A percentile compares a stretch with the other conserved stretches of the same genome.
Conservation (phyloP, 2,329 filamentous ascomycete species). For the Cladosporium phlei region DNA sequence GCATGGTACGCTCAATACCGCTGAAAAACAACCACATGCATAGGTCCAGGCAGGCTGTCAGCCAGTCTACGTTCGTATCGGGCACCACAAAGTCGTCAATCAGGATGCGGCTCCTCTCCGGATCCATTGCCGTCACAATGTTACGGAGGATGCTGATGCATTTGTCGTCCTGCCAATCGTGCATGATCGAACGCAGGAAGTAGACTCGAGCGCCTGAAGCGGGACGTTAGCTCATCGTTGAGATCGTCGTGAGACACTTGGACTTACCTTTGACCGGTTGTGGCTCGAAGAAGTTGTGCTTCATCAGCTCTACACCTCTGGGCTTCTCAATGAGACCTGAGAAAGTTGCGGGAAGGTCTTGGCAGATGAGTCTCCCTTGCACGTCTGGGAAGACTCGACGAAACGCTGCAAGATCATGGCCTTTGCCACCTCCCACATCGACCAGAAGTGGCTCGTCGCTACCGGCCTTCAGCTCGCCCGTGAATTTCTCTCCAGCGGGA, state of each 20-base stretch:
- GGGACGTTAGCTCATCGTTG: no score
- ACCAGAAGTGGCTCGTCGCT: no score
- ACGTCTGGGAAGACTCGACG: conserved; percentile 12
- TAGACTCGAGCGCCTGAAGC: conserved; percentile 24
- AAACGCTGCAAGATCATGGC: conserved; percentile 10
- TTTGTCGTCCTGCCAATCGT: conserved; percentile 19
- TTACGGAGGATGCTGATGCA: conserved; percentile 14
- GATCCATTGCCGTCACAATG: conserved; percentile 18
- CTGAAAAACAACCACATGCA: conserved; percentile 12
- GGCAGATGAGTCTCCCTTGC: conserved; percentile 16
- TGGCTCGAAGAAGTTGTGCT: conserved; percentile 19
- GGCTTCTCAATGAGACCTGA: background rate
- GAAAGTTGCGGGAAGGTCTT: conserved; percentile 17
- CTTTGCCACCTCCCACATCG: conserved; percentile 17
- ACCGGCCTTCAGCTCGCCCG: no score
- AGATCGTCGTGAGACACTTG: no score
- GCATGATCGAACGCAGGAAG: conserved; percentile 17
- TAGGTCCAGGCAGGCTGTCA: conserved; percentile 17
- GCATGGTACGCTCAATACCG: conserved; percentile 14
- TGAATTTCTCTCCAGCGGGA: no score
- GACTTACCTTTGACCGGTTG: conserved; percentile 17
- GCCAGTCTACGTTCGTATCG: conserved; percentile 8
- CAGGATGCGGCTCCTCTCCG: conserved; percentile 17
- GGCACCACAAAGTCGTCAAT: conserved; percentile 22
- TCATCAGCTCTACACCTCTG: conserved; percentile 12